phyloP scores from a whole-genome alignment of 2,329 filamentous ascomycete species.

The Monosporascus cannonballus region DNA sequence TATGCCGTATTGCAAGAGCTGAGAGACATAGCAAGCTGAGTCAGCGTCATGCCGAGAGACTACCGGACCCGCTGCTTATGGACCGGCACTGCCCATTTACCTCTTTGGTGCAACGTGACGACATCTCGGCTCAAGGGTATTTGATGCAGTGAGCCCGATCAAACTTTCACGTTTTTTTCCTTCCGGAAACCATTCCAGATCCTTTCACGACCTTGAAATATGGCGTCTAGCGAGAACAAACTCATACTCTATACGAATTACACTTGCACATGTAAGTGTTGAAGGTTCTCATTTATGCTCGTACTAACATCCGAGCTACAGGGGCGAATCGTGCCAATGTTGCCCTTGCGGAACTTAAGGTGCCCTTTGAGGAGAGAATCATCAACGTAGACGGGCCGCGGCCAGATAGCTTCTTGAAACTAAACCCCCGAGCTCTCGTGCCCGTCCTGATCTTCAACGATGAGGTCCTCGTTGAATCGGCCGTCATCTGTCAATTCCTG shows the following conservation, averaged over 20 bases:
- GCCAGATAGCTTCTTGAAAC: constrained; percentile 64
- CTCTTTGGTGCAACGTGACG: not conserved
- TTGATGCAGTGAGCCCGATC: not conserved
- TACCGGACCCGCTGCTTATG: not conserved
- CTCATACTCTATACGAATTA: not conserved
- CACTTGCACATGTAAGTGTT: not conserved
- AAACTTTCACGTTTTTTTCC: no score
- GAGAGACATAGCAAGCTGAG: not conserved
- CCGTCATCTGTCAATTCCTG: constrained; percentile 65
- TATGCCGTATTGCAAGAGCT: not conserved
- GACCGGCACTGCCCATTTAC: not conserved
- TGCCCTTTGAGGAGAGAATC: constrained; percentile 64
- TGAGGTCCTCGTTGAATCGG: constrained; percentile 67
- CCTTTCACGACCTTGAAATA: not conserved
- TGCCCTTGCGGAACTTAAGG: constrained; percentile 56
- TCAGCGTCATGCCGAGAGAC: not conserved
- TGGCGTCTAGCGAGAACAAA: not conserved
- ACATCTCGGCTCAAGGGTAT: not conserved
- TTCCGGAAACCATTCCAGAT: not conserved
- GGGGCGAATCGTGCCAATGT: constrained; percentile 72
- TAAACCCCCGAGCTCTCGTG: constrained; percentile 76
- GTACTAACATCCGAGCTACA: constrained; percentile 10
- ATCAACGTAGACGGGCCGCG: constrained; percentile 67
- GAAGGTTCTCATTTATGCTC: not conserved
- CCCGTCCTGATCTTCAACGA: constrained; percentile 61